A percentile compares a stretch with the other conserved stretches of the same genome.
Conservation (phyloP, 2,329 filamentous ascomycete species). For the Drechslerella coelobrocha region DNA sequence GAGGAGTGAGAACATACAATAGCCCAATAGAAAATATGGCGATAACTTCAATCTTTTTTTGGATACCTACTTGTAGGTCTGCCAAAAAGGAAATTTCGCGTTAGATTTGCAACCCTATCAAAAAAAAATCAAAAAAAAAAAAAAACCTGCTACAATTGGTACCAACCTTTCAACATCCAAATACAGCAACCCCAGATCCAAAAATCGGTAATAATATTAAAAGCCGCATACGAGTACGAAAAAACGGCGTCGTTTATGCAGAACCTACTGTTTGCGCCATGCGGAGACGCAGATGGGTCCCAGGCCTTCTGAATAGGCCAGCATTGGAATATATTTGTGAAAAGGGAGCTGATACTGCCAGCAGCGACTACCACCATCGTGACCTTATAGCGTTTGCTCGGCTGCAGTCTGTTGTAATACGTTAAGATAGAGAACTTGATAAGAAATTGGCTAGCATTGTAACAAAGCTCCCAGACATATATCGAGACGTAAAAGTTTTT, state of each 20-base stretch:
- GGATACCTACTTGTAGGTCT: conserved; percentile 30
- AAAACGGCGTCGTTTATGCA: conserved; percentile 34
- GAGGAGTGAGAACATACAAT: conserved; percentile 12
- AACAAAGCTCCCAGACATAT: conserved; percentile 41
- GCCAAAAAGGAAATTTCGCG: neutral
- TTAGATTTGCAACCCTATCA: conserved; percentile 6
- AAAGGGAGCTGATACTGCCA: conserved; percentile 25
- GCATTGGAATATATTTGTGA: conserved; percentile 57
- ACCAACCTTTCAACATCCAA: conserved; percentile 33
- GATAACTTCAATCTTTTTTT: conserved; percentile 40
- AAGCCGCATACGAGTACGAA: conserved; percentile 20
- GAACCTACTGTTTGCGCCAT: conserved; percentile 4
- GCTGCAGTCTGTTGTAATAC: conserved; percentile 37
- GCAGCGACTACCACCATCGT: conserved; percentile 19
- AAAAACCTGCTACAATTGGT: neutral
- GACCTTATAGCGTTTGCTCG: conserved; percentile 18
- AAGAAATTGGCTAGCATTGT: conserved; percentile 13
- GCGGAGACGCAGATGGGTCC: conserved; percentile 50
- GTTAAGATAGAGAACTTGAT: conserved; percentile 41
- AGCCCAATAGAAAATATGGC: conserved; percentile 34
- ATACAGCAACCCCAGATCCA: conserved; percentile 41
- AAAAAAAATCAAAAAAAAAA: neutral
- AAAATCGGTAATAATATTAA: conserved; percentile 49
- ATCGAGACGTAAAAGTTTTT: conserved; percentile 27
- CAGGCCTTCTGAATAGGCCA: conserved; percentile 57